Percentiles rank a stretch among this genome's conserved stretches.
These are phyloP conservation scores for Ceratocystis cubensis DNA, from an alignment of 2,329 filamentous ascomycete species.

Conservation along the genomic window DNA sequence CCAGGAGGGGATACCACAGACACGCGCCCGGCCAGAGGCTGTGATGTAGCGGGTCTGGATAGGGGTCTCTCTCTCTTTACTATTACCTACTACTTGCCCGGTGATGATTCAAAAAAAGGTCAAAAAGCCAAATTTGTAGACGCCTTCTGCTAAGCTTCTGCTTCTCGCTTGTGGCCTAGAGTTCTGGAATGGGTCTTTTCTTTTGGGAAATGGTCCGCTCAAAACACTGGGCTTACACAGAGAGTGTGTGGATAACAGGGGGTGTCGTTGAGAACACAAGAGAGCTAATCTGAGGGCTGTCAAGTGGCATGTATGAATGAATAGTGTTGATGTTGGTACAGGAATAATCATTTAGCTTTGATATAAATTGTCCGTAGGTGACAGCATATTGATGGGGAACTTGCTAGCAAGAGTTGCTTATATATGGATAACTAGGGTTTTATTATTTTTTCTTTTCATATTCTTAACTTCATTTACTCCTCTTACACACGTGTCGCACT, in stretches of 20 bases:
- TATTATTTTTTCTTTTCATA: slow-evolving; percentile 16
- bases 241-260: slow-evolving; percentile 20
- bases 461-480: neutral
- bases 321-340: neutral
- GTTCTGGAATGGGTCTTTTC: neutral
- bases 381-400: neutral
- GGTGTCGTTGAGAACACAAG: slow-evolving; percentile 42
- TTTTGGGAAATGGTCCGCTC: neutral
- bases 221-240: neutral
- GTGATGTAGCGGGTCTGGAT: neutral
- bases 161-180: neutral
- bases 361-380: neutral
- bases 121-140: slow-evolving; percentile 49
- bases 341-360: neutral
- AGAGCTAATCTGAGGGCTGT: slow-evolving; percentile 45
- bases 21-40: neutral
- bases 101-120: slow-evolving; percentile 38
- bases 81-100: slow-evolving; percentile 27
- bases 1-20: slow-evolving; percentile 12
- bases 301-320: slow-evolving; percentile 3
- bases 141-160: slow-evolving; percentile 21
- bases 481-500: neutral
- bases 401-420: neutral
- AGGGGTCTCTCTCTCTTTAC: neutral
- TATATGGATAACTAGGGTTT: slow-evolving; percentile 5